Conservation (phyloP, 1,284 basidiomycete genomes). For the Mixia osmundae region DNA sequence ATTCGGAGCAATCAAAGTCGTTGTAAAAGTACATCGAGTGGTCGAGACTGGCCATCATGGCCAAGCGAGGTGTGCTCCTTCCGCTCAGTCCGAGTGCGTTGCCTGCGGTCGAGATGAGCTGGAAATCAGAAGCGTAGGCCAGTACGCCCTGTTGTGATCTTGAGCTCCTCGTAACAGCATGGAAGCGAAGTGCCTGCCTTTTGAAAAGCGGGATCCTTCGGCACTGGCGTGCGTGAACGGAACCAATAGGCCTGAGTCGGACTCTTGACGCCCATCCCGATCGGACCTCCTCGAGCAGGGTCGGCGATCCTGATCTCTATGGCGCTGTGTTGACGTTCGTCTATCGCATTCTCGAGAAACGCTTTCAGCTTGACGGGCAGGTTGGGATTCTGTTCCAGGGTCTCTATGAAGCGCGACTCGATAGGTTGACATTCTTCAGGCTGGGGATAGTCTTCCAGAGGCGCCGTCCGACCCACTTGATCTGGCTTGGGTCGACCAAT, state of each 20-base stretch:
- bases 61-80: no score
- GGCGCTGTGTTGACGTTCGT: constrained; percentile 13
- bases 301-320: constrained; percentile 16
- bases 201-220: background rate
- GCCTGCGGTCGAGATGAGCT: constrained; percentile 6
- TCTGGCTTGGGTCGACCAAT: no score
- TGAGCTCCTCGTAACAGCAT: no score
- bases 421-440: constrained; percentile 12
- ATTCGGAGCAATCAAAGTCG: constrained; percentile 3
- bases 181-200: no score
- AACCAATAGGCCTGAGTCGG: constrained; percentile 1
- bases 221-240: background rate
- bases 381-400: constrained; percentile 8
- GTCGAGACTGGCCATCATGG: constrained; percentile 10
- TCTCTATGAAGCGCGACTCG: constrained; percentile 12
- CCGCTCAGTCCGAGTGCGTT: no score
- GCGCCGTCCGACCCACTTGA: background rate
- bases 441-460: background rate
- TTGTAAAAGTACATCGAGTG: constrained; percentile 11
- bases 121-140: constrained; percentile 8
- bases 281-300: no score
- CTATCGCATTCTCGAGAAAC: constrained; percentile 8
- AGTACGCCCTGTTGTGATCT: constrained; percentile 6
- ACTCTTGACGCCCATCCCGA: no score
- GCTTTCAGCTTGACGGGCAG: constrained; percentile 12